Conservation (phyloP, 2,329 filamentous ascomycete genomes). For the Pyricularia sp. region DNA sequence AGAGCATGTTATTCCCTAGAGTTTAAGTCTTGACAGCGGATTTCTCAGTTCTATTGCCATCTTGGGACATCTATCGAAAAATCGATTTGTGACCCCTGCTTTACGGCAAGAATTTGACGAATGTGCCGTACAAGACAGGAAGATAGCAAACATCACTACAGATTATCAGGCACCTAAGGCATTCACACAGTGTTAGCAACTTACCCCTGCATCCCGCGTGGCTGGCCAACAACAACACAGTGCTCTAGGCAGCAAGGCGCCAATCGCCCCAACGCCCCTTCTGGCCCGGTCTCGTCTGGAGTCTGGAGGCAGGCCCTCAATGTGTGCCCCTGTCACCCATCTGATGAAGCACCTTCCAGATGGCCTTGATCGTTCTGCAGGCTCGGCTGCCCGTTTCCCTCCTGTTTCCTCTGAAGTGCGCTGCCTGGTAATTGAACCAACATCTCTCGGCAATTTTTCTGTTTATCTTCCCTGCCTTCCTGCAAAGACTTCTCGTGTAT, state of each 20-base stretch:
- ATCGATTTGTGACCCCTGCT: too few species aligned
- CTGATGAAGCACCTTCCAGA: not conserved
- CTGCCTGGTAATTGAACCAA: not conserved
- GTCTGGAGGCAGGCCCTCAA: not conserved
- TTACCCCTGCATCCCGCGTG: not conserved
- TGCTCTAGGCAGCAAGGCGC: conserved; percentile 1
- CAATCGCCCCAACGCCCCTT: not conserved
- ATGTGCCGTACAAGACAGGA: too few species aligned
- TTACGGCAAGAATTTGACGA: too few species aligned
- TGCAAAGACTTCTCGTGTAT: not conserved
- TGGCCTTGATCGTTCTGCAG: not conserved
- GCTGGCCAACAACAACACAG: not conserved
- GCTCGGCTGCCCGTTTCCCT: conserved; percentile 7
- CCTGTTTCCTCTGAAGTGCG: not conserved
- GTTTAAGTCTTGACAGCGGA: too few species aligned
- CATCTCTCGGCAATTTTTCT: not conserved
- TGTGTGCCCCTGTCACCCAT: not conserved
- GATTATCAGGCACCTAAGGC: not conserved
- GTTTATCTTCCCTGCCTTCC: not conserved
- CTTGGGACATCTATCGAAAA: too few species aligned
- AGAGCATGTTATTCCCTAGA: too few species aligned
- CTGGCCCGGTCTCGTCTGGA: not conserved
- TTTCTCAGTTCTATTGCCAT: too few species aligned
- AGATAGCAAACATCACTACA: too few species aligned
- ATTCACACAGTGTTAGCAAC: not conserved